Conservation (phyloP, 768 basidiomycete species). For the Rhizopogon sp. region DNA sequence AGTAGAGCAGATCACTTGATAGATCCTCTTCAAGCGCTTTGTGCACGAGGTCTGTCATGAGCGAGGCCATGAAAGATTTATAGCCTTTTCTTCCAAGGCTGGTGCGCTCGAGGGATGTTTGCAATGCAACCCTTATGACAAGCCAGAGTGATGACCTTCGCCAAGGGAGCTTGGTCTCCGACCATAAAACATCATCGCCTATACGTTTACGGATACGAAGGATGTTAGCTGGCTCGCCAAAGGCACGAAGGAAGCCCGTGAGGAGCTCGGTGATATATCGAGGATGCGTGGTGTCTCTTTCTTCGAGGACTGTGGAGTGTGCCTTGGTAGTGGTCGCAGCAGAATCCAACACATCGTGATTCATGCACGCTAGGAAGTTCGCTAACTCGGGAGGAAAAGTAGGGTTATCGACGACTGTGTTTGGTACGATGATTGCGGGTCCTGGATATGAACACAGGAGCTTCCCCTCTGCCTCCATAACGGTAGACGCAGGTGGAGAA, state of each 20-base stretch:
- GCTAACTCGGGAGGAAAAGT: too few species aligned
- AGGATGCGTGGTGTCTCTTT: slow-evolving; percentile 26
- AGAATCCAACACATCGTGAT: too few species aligned
- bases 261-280: too few species aligned
- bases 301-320: too few species aligned
- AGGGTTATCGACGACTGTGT: too few species aligned
- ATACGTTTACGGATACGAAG: slow-evolving; percentile 27
- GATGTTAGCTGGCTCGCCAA: slow-evolving; percentile 15
- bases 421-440: too few species aligned
- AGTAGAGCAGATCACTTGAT: too few species aligned
- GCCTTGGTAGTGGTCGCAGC: too few species aligned
- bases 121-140: slow-evolving; percentile 27
- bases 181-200: slow-evolving; percentile 25
- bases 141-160: slow-evolving; percentile 34
- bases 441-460: too few species aligned
- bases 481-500: too few species aligned
- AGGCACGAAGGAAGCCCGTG: slow-evolving; percentile 38
- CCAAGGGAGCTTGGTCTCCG: slow-evolving; percentile 22
- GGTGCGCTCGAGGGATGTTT: slow-evolving; percentile 21
- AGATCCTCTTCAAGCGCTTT: slow-evolving; percentile 13
- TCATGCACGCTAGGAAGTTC: too few species aligned
- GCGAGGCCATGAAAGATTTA: slow-evolving; percentile 43
- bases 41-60: slow-evolving; percentile 26
- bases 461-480: too few species aligned
- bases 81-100: slow-evolving; percentile 23